Evolutionary conservation across 2,329 filamentous ascomycete species (phyloP), one percentile per base, ranked within the genome.

Genomic region (Fusarium aywerte): DNA sequence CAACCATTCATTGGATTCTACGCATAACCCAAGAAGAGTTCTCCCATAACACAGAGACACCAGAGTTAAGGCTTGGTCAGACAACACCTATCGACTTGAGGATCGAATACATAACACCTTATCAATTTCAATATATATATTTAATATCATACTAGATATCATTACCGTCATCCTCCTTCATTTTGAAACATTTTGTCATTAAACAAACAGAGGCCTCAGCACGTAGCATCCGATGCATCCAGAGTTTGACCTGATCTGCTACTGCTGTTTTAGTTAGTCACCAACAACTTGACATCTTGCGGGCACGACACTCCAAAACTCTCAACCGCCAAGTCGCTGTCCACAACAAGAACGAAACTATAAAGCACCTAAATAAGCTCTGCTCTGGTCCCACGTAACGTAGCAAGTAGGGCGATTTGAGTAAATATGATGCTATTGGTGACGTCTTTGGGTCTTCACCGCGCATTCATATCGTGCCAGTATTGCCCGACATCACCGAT

Each of bases 281-380:
- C 45, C 45, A 48, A 25, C 45, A 44, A 31, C 27, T 40, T 23
- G 27, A 52, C 12, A 38, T 35, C 23, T 48, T 29, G 39, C n/a
- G 35, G 27, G 31, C 39, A 59, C 52, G 40, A 66, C 65, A 65
- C 62, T 65, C 38, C 44, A 27, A 66, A 66, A 67, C 63, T 67
- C 45, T 59, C 40, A 23, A 51, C 47, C 11, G 63, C 48, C 63
- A 65, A 65, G 60, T 59, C 54, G 29, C 54, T 53, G 33, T 61
- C 21, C 42, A 39, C 51, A 16, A 27, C 25, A 42, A 40, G 27
- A 39, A 60, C 15, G n/a, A 45, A 39, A 47, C 39, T 31, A 18
- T 55, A 35, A 29, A 36, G 21, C 11, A 27, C 27, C 27, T 49
- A 51, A n/a, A n/a, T n/a, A n/a, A 47, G 23, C 27, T 58, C 44